Evolutionary conservation across 805 yeast species (phyloP).

Genomic region (Spathaspora sp.): DNA sequence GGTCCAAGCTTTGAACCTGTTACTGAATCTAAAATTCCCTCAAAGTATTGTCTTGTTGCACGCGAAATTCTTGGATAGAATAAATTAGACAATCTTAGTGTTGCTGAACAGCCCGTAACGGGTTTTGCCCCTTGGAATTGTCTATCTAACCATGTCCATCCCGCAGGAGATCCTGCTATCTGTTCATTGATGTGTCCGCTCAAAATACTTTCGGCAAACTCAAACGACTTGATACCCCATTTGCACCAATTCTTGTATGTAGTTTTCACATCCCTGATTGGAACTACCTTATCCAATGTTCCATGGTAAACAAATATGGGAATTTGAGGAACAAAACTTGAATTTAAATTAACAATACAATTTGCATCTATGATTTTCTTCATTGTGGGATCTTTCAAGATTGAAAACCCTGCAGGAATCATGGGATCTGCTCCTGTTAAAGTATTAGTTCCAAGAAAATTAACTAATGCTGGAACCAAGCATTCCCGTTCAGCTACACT

Average conservation of each 20-base stretch:
- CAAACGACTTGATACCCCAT: slow-evolving; percentile 22
- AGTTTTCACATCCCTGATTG: slow-evolving; percentile 15
- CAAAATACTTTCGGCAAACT: slow-evolving; percentile 20
- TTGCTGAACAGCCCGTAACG: slow-evolving; percentile 45
- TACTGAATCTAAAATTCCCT: neutral
- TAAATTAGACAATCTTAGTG: slow-evolving; percentile 49
- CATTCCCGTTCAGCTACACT: slow-evolving; percentile 3
- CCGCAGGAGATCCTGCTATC: slow-evolving; percentile 20
- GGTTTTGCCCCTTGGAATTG: slow-evolving; percentile 36
- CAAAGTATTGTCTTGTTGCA: neutral
- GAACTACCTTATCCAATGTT: slow-evolving; percentile 15
- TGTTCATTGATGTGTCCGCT: slow-evolving; percentile 25
- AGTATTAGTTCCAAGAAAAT: slow-evolving; percentile 6
- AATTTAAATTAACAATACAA: slow-evolving; percentile 16
- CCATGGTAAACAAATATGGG: slow-evolving; percentile 21
- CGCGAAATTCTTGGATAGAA: slow-evolving; percentile 23
- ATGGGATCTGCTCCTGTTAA: slow-evolving; percentile 12
- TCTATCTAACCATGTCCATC: slow-evolving; percentile 15
- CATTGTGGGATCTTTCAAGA: slow-evolving; percentile 11
- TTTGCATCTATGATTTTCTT: slow-evolving; percentile 14
- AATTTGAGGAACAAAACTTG: no score
- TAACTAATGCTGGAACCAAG: slow-evolving; percentile 3
- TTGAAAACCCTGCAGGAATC: slow-evolving; percentile 13
- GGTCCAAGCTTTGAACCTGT: neutral
- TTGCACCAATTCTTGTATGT: slow-evolving; percentile 28